Conservation (phyloP, 495 filamentous ascomycete species). For the Echria macrotheca region DNA sequence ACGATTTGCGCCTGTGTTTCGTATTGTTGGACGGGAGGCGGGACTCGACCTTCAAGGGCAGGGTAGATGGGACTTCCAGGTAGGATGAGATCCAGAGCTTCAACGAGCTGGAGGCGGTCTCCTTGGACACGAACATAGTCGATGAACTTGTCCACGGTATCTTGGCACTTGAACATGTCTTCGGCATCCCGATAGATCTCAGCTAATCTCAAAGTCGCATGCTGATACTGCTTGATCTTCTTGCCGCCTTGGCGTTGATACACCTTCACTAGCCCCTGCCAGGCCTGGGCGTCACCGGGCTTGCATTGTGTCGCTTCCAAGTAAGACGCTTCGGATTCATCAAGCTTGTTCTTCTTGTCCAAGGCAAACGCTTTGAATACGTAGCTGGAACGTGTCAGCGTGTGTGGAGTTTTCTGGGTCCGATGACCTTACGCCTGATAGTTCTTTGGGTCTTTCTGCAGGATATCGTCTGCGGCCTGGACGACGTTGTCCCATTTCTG, state of each 20-base stretch:
- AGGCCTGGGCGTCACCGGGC: slow-evolving; percentile 57
- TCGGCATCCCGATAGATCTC: slow-evolving; percentile 64
- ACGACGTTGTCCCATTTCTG: slow-evolving; percentile 73
- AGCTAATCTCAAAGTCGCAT: slow-evolving; percentile 66
- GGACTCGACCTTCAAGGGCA: slow-evolving; percentile 79
- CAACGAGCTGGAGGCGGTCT: slow-evolving; percentile 63
- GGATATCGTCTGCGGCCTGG: slow-evolving; percentile 57
- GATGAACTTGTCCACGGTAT: slow-evolving; percentile 74
- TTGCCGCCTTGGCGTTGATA: slow-evolving; percentile 69
- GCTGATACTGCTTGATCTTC: slow-evolving; percentile 68
- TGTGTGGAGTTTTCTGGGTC: background rate
- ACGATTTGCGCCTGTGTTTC: slow-evolving; percentile 76
- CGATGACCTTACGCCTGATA: slow-evolving; percentile 65
- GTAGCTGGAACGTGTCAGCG: slow-evolving; percentile 43
- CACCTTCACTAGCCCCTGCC: slow-evolving; percentile 83
- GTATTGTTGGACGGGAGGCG: slow-evolving; percentile 75
- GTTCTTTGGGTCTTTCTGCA: slow-evolving; percentile 68
- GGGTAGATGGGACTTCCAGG: slow-evolving; percentile 72
- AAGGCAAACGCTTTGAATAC: slow-evolving; percentile 77
- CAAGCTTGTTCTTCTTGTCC: slow-evolving; percentile 64
- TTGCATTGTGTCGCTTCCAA: slow-evolving; percentile 59
- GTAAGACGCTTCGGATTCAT: slow-evolving; percentile 72
- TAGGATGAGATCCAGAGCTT: slow-evolving; percentile 67
- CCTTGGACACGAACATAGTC: slow-evolving; percentile 65
- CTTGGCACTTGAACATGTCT: slow-evolving; percentile 65